Conservation (phyloP, 129 eudicot genomes). For the Helichrysum umbraculigerum region DNA sequence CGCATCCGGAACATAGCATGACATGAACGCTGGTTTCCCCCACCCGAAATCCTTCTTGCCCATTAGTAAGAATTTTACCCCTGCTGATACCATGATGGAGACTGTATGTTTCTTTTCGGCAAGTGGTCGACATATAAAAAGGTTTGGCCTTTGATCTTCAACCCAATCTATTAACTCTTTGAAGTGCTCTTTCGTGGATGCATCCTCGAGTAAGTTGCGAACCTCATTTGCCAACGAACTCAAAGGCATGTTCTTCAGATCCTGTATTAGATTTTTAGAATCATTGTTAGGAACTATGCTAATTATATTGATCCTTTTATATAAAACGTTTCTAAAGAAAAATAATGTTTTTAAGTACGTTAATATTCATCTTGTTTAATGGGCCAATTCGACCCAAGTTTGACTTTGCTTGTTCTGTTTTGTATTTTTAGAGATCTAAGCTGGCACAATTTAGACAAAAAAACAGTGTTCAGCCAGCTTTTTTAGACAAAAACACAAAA, state of each 20-base stretch:
- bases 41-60: conserved; percentile 57
- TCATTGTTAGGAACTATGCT: neutral
- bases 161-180: conserved; percentile 61
- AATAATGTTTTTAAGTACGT: too few species aligned
- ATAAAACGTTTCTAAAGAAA: too few species aligned
- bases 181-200: conserved; percentile 52
- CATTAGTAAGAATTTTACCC: conserved; percentile 38
- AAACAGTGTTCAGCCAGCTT: too few species aligned
- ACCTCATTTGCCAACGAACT: conserved; percentile 37
- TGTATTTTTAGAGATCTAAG: too few species aligned
- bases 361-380: too few species aligned
- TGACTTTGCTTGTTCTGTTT: too few species aligned
- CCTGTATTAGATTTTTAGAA: neutral
- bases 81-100: conserved; percentile 57
- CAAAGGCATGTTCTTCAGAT: conserved; percentile 37
- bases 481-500: neutral
- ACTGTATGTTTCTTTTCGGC: conserved; percentile 13
- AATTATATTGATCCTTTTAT: too few species aligned
- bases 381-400: too few species aligned
- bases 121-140: conserved; percentile 26
- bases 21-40: conserved; percentile 50
- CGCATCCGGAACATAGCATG: conserved; percentile 54
- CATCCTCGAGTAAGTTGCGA: conserved; percentile 36
- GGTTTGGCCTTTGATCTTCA: conserved; percentile 55
- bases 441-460: neutral